These are phyloP conservation scores for Polyplosphaeria fusca DNA, from an alignment of 495 filamentous ascomycete species.

Conservation along the genomic window DNA sequence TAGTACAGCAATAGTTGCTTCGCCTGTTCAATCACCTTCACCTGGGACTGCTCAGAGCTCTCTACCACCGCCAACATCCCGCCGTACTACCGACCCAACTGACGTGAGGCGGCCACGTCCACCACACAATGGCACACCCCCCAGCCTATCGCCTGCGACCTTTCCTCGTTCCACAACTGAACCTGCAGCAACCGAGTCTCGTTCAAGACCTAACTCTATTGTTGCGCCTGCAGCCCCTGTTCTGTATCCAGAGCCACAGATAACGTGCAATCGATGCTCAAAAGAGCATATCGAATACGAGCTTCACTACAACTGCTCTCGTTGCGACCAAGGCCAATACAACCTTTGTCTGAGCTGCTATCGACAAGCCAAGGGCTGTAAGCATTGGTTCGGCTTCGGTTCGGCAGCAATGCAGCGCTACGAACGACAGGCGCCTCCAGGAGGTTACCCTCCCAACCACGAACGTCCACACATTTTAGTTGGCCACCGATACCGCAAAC, in stretches of 20 bases:
- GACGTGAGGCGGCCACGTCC: conserved; percentile 12
- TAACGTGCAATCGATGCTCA: conserved; percentile 67
- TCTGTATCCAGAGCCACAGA: conserved; percentile 64
- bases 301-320: conserved; percentile 71
- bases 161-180: conserved; percentile 23
- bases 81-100: conserved; percentile 30
- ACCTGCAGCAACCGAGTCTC: conserved; percentile 3
- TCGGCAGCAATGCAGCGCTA: conserved; percentile 60
- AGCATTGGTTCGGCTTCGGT: conserved; percentile 76
- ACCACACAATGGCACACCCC: conserved; percentile 15
- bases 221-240: conserved; percentile 38
- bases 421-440: conserved; percentile 44
- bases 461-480: conserved; percentile 62
- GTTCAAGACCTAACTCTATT: conserved; percentile 36
- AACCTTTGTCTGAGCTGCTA: conserved; percentile 79
- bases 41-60: not conserved
- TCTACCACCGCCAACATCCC: conserved; percentile 8
- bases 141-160: conserved; percentile 3
- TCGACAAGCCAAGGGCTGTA: conserved; percentile 67
- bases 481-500: conserved; percentile 64
- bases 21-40: conserved; percentile 6
- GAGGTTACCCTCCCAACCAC: conserved; percentile 43
- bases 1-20: conserved; percentile 7
- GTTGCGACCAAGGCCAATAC: conserved; percentile 66
- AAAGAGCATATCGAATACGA: conserved; percentile 71